Evolutionary conservation across 2,329 filamentous ascomycete species (phyloP).

Genomic region (Cordyceps cicadae): DNA sequence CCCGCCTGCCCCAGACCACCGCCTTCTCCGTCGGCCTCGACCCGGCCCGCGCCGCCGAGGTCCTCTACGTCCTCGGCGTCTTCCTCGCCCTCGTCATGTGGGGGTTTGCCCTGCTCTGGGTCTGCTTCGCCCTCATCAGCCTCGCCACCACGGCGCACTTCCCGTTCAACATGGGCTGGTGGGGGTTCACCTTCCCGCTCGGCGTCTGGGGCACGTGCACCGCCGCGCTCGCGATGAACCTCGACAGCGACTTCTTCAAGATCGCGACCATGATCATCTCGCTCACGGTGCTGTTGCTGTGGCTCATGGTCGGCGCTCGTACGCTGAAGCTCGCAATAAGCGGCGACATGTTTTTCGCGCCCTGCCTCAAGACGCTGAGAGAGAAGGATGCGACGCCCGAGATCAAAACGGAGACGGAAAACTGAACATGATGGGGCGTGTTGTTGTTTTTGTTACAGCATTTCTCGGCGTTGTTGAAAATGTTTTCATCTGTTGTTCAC

Average conservation of each 20-base stretch:
- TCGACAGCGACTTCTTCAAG: constrained; percentile 36
- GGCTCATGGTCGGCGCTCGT: constrained; percentile 32
- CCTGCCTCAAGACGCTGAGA: constrained; percentile 32
- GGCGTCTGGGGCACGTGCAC: constrained; percentile 38
- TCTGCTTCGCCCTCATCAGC: constrained; percentile 35
- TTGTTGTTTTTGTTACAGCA: not conserved
- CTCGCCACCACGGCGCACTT: constrained; percentile 31
- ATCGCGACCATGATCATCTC: constrained; percentile 34
- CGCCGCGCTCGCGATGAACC: constrained; percentile 29
- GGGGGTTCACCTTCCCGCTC: constrained; percentile 39
- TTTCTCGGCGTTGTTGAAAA: constrained; percentile 1
- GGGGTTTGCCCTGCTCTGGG: constrained; percentile 37
- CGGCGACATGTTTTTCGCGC: constrained; percentile 37
- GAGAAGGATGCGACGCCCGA: constrained; percentile 23
- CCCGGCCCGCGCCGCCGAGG: constrained; percentile 25
- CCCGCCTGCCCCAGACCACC: constrained; percentile 29
- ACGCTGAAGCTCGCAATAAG: constrained; percentile 30
- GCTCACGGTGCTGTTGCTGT: constrained; percentile 32
- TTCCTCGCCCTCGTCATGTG: constrained; percentile 35
- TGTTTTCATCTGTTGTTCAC: not conserved
- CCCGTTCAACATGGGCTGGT: constrained; percentile 41
- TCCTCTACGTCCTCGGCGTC: constrained; percentile 52
- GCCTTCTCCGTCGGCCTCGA: constrained; percentile 34
- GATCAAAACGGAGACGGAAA: constrained; percentile 19
- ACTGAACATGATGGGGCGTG: constrained; percentile 15